These are phyloP conservation scores for Russula griseocarnosa DNA, from an alignment of 768 basidiomycete genomes.

Conservation along the genomic window DNA sequence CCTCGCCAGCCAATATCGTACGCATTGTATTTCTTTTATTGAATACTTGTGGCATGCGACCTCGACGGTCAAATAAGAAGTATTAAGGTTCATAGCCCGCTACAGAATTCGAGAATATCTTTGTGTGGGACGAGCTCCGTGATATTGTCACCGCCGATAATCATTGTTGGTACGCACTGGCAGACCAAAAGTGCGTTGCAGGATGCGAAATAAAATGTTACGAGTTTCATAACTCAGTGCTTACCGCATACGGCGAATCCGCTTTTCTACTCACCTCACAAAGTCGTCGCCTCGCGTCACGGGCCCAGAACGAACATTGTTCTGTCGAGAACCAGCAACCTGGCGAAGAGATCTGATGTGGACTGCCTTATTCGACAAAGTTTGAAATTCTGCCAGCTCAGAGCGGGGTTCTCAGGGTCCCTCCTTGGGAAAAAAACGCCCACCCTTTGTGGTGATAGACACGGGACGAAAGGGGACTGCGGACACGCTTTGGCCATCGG, in stretches of 20 bases:
- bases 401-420: slow-evolving; percentile 21
- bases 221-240: slow-evolving; percentile 4
- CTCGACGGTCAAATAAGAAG: slow-evolving; percentile 3
- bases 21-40: background rate
- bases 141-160: background rate
- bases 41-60: background rate
- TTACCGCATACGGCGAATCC: background rate
- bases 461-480: background rate
- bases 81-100: slow-evolving; percentile 6
- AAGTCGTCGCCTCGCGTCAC: slow-evolving; percentile 16
- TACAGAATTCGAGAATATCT: slow-evolving; percentile 10
- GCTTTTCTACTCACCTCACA: slow-evolving; percentile 17
- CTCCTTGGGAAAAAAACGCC: background rate
- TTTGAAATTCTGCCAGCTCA: slow-evolving; percentile 26
- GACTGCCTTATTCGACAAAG: slow-evolving; percentile 16
- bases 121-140: slow-evolving; percentile 2
- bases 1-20: background rate
- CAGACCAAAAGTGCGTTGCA: background rate
- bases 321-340: slow-evolving; percentile 4
- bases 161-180: background rate
- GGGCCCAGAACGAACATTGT: slow-evolving; percentile 19
- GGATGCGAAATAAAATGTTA: background rate
- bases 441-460: background rate
- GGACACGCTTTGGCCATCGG: slow-evolving; percentile 1
- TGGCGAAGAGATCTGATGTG: slow-evolving; percentile 21